A percentile compares a stretch with the other conserved stretches of the same genome.
Evolutionary conservation across 164 flowering plant species (phyloP).

Genomic region (Cinnamomum chago): DNA sequence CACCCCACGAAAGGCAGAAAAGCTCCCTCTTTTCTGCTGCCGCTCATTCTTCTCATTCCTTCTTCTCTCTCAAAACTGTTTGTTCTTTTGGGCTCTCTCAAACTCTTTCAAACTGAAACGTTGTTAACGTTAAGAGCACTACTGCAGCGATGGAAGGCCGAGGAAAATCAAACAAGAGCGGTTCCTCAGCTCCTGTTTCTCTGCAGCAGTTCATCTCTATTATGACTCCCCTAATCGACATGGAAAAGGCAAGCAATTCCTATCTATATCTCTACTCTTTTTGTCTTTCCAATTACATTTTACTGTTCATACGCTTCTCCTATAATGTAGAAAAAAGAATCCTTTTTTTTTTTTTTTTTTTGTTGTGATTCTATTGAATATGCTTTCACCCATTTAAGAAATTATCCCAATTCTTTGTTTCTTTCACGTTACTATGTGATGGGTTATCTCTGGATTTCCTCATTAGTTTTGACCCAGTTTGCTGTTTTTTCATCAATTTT

Average conservation of each 20-base stretch:
- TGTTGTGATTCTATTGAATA: not conserved
- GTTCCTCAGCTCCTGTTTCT: conserved; percentile 39
- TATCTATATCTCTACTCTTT: conserved; percentile 7
- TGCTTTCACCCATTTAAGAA: not conserved
- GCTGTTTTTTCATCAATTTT: too few relatives aligned
- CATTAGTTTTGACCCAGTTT: not conserved
- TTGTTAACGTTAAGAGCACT: not conserved
- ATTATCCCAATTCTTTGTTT: not conserved
- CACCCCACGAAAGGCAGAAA: too few relatives aligned
- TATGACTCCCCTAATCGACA: conserved; percentile 73
- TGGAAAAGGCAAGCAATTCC: conserved; percentile 61
- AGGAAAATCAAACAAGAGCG: conserved; percentile 26
- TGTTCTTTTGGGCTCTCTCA: too few relatives aligned
- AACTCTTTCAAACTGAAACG: too few relatives aligned
- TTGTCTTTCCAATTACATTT: not conserved
- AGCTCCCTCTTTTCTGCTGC: too few relatives aligned
- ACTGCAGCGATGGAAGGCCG: conserved; percentile 38
- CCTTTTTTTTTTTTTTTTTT: not conserved
- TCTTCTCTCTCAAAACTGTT: too few relatives aligned
- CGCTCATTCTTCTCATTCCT: too few relatives aligned
- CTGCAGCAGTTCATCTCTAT: conserved; percentile 72
- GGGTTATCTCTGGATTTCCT: not conserved
- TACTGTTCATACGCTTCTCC: not conserved
- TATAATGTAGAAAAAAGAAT: not conserved
- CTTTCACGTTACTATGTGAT: not conserved